A percentile compares a stretch with the other conserved stretches of the same genome.
These are phyloP conservation scores for Coprinellus aureogranulatus DNA, from an alignment of 768 basidiomycete species.

Conservation along the genomic window DNA sequence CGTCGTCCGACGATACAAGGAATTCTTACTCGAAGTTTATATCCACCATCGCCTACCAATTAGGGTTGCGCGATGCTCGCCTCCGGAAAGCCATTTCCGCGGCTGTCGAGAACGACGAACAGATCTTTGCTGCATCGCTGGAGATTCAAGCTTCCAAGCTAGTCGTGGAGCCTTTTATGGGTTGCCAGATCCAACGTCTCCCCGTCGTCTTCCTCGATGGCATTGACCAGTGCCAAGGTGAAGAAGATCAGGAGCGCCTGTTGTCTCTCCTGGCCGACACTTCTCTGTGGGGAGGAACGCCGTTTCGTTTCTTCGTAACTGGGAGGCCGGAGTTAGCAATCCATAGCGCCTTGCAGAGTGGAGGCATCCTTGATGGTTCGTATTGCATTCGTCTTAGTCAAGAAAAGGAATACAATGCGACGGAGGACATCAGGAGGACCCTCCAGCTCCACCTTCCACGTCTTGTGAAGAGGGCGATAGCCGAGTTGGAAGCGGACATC, in stretches of 20 bases:
- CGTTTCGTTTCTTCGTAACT: conserved; percentile 11
- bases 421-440: conserved; percentile 2
- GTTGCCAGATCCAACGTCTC: not conserved
- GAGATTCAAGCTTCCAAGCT: conserved; percentile 6
- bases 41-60: conserved; percentile 12
- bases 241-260: conserved; percentile 7
- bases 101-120: not conserved
- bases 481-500: no score
- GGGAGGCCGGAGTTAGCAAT: conserved; percentile 13
- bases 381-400: not conserved
- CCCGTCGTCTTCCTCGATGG: conserved; percentile 10
- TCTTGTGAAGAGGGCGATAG: no score
- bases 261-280: conserved; percentile 4
- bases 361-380: not conserved
- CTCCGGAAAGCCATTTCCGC: not conserved
- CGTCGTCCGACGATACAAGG: not conserved
- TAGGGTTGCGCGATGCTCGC: not conserved
- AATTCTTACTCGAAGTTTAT: not conserved
- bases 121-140: not conserved
- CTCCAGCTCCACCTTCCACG: conserved; percentile 9
- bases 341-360: not conserved
- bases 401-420: not conserved
- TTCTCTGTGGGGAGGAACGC: not conserved
- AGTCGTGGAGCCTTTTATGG: conserved; percentile 2
- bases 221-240: conserved; percentile 13